Percentiles rank a stretch among this genome's conserved stretches.
These are phyloP conservation scores for Dioscorea alata DNA, from an alignment of 106 monocot species.

Conservation along the genomic window DNA sequence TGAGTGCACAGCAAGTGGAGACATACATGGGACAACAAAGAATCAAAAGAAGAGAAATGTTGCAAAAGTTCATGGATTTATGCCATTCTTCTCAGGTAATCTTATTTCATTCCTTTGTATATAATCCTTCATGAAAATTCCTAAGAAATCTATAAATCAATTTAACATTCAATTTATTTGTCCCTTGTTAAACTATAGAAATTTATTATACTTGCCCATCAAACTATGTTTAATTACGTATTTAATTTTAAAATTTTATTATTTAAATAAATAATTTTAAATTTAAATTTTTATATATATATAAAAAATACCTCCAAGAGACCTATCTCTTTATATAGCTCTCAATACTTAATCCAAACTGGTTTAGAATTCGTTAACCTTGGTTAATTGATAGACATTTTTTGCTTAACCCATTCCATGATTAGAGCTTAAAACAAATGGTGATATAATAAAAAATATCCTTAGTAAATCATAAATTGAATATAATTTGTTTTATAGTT, in stretches of 20 bases:
- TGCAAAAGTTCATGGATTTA: slow-evolving; percentile 27
- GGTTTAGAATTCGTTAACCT: no score
- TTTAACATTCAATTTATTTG: not conserved
- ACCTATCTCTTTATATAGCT: no score
- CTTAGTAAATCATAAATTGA: no score
- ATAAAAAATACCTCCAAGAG: no score
- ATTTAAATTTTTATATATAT: not conserved
- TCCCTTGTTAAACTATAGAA: not conserved
- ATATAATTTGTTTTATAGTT: no score
- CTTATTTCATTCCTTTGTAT: not conserved
- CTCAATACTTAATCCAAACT: no score
- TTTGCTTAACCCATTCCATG: no score
- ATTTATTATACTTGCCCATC: not conserved
- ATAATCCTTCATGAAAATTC: not conserved
- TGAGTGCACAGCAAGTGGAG: slow-evolving; percentile 34
- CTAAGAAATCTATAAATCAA: not conserved
- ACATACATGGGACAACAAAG: slow-evolving; percentile 29
- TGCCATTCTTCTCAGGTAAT: slow-evolving; percentile 26
- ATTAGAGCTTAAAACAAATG: no score
- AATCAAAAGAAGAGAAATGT: slow-evolving; percentile 33
- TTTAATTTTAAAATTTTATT: not conserved
- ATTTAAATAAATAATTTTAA: not conserved
- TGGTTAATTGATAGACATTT: no score
- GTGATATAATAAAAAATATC: no score
- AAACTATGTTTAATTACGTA: not conserved